Evolutionary conservation across 345 rosid species (phyloP).

Genomic region (Brassica incana): DNA sequence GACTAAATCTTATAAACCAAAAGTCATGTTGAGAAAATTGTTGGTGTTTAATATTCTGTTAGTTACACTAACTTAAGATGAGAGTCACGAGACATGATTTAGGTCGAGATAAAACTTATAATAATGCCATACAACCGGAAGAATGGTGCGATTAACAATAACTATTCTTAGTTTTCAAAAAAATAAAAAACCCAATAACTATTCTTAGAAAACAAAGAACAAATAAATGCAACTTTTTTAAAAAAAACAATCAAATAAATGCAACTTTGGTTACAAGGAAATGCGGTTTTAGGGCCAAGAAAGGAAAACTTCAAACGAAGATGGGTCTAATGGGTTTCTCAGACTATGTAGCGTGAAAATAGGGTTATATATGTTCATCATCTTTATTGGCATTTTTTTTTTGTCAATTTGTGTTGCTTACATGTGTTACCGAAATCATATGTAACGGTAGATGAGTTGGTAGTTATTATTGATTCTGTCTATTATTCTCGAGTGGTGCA

Average conservation of each 20-base stretch:
- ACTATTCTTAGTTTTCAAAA: background rate
- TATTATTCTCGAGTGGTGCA: background rate
- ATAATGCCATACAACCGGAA: background rate
- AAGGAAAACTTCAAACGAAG: background rate
- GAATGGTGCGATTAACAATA: background rate
- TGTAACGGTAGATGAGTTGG: slow-evolving; percentile 7
- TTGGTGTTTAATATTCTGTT: background rate
- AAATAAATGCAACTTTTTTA: background rate
- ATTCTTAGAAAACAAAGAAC: background rate
- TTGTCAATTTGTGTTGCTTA: slow-evolving; percentile 17
- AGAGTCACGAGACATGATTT: background rate
- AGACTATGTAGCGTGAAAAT: background rate
- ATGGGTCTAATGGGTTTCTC: background rate
- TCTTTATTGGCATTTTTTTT: background rate
- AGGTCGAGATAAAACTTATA: background rate
- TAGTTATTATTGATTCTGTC: background rate
- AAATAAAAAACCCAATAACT: background rate
- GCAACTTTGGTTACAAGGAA: background rate
- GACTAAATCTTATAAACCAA: background rate
- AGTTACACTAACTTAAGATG: background rate
- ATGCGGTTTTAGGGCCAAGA: background rate
- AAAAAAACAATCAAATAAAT: background rate
- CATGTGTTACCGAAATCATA: slow-evolving; percentile 17
- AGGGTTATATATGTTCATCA: background rate
- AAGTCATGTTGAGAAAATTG: background rate